These are phyloP conservation scores for Mangifera indica DNA, from an alignment of 345 rosid genomes.

Conservation along the genomic window DNA sequence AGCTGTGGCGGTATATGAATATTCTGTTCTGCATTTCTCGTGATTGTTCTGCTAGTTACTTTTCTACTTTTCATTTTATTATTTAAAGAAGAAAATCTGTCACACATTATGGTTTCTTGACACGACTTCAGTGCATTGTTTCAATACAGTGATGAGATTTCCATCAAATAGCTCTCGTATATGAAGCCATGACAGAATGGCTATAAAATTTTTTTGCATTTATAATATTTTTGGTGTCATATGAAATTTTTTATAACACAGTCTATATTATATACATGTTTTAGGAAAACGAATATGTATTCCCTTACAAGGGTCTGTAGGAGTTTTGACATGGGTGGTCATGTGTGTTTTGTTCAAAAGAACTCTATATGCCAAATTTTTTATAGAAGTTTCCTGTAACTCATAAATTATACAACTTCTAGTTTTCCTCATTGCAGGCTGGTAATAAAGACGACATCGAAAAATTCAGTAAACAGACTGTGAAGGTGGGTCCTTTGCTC, in stretches of 20 bases:
- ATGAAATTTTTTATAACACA: background rate
- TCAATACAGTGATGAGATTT: background rate
- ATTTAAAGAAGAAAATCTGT: background rate
- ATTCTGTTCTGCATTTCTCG: slow-evolving; percentile 3
- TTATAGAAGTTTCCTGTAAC: background rate
- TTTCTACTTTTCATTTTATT: background rate
- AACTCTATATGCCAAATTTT: background rate
- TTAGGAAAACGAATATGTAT: background rate
- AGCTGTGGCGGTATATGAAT: slow-evolving; percentile 61
- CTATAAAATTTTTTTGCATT: background rate
- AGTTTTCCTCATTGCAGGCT: slow-evolving; percentile 36
- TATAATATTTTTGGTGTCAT: background rate
- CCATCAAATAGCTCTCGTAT: background rate
- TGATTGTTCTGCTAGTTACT: background rate
- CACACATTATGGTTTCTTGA: no score
- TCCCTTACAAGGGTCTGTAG: background rate
- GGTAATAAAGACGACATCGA: slow-evolving; percentile 89
- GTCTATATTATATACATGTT: background rate
- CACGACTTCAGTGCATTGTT: background rate
- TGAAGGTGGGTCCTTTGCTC: slow-evolving; percentile 50
- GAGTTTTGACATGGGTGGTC: background rate
- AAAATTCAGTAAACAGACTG: slow-evolving; percentile 88
- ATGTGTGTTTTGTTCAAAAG: background rate
- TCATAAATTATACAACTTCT: background rate
- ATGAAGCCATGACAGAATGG: background rate